Evolutionary conservation across 495 filamentous ascomycete genomes (phyloP).

Genomic region (Monascus purpureus): DNA sequence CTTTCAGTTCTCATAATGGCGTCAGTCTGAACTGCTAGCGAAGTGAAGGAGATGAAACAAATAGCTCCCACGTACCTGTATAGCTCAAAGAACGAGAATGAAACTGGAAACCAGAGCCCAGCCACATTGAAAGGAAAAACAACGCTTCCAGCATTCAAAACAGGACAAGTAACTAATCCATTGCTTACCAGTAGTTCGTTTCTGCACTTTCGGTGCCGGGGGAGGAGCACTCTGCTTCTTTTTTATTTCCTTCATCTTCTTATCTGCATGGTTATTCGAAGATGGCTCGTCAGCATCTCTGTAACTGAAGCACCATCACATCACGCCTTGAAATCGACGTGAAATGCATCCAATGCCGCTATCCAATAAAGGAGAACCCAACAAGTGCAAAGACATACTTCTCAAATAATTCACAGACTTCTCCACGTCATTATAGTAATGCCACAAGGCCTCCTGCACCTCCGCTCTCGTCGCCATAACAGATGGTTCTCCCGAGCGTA

Average conservation of each 20-base stretch:
- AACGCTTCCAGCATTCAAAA: conserved; percentile 10
- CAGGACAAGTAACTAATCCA: neutral
- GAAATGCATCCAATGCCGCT: no score
- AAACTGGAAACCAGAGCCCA: conserved; percentile 16
- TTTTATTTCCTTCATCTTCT: conserved; percentile 25
- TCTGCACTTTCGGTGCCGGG: conserved; percentile 21
- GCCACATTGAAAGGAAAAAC: conserved; percentile 12
- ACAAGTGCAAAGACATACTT: conserved; percentile 40
- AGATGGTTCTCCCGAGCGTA: conserved; percentile 24
- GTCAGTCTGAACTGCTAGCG: conserved; percentile 19
- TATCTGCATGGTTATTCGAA: no score
- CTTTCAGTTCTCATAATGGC: conserved; percentile 15
- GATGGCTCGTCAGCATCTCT: no score
- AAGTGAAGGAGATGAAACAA: neutral
- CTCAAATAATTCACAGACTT: conserved; percentile 70
- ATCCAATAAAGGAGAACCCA: no score
- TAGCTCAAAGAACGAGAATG: neutral
- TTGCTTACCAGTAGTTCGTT: conserved; percentile 33
- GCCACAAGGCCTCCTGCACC: conserved; percentile 81
- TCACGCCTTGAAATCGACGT: no score
- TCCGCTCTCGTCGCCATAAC: conserved; percentile 37
- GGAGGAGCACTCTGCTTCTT: conserved; percentile 24
- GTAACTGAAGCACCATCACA: no score
- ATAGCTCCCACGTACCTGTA: neutral
- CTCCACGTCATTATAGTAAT: conserved; percentile 87